phyloP scores from a whole-genome alignment of 1,284 basidiomycete species.

The Ceratobasidium sp. region DNA sequence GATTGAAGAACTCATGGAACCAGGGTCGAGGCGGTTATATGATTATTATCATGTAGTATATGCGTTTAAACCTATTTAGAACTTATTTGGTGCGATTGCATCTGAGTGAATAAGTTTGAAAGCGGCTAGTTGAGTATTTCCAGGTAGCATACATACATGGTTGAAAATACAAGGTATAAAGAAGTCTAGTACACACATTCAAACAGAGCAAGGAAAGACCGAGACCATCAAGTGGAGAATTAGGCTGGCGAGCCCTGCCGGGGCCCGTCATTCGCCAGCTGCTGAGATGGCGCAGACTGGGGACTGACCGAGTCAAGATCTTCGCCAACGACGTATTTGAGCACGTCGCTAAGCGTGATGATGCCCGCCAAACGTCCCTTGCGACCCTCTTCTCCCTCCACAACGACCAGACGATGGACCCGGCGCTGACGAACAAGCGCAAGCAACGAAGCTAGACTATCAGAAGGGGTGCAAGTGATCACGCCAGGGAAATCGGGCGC shows the following conservation, averaged over 20 bases:
- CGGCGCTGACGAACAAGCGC: conserved; percentile 91
- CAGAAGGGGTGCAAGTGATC: conserved; percentile 91
- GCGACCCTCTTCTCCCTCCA: conserved; percentile 82
- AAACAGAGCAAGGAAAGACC: neutral
- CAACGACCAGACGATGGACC: conserved; percentile 92
- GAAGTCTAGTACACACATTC: conserved; percentile 22
- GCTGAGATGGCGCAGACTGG: conserved; percentile 30
- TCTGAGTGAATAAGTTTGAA: neutral
- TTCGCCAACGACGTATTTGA: conserved; percentile 82
- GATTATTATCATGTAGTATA: conserved; percentile 27
- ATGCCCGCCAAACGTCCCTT: conserved; percentile 87
- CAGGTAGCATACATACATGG: conserved; percentile 18
- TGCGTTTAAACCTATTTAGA: conserved; percentile 23
- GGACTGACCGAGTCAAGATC: conserved; percentile 24
- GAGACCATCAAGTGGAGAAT: neutral
- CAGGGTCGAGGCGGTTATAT: conserved; percentile 13
- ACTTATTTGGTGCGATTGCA: neutral
- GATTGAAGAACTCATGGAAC: neutral
- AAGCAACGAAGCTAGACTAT: conserved; percentile 92
- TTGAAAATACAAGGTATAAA: conserved; percentile 28
- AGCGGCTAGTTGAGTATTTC: neutral
- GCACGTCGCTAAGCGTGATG: conserved; percentile 89
- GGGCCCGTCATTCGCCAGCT: conserved; percentile 13
- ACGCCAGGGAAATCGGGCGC: conserved; percentile 95
- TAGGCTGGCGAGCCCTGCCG: conserved; percentile 19